Percentiles rank a stretch among this genome's conserved stretches.
These are phyloP conservation scores for Penicillium rolfsii DNA, from an alignment of 2,329 filamentous ascomycete genomes.

Conservation along the genomic window DNA sequence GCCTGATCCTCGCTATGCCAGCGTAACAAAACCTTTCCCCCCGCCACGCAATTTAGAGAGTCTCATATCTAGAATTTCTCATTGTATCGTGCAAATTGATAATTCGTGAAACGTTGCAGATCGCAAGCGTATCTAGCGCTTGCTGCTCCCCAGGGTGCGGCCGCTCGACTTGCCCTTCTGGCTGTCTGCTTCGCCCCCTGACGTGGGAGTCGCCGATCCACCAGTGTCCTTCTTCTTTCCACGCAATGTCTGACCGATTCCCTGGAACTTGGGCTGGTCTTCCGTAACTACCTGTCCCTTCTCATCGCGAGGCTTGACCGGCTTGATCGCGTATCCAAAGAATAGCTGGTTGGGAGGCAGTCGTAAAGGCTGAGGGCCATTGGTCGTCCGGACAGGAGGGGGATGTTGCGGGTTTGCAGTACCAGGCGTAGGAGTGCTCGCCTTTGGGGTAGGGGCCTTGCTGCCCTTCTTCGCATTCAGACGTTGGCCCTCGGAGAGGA, in stretches of 20 bases:
- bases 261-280: constrained; percentile 76
- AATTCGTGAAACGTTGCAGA: constrained; percentile 4
- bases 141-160: constrained; percentile 25
- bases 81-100: constrained; percentile 15
- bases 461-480: constrained; percentile 80
- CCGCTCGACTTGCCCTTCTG: constrained; percentile 28
- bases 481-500: constrained; percentile 77
- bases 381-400: constrained; percentile 56
- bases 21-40: constrained; percentile 8
- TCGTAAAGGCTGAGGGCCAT: constrained; percentile 83
- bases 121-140: constrained; percentile 18
- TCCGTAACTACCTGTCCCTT: constrained; percentile 63
- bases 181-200: constrained; percentile 39
- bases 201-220: constrained; percentile 42
- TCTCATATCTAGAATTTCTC: constrained; percentile 16
- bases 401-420: constrained; percentile 53
- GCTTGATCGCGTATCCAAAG: constrained; percentile 93
- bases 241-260: constrained; percentile 79
- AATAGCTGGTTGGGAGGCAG: constrained; percentile 89
- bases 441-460: constrained; percentile 73
- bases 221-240: constrained; percentile 68
- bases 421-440: constrained; percentile 71
- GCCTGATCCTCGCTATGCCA: constrained; percentile 36
- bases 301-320: constrained; percentile 76
- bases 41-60: constrained; percentile 15